These are phyloP conservation scores for Paramecium bursaria DNA, from an alignment of 73 alveolate species.

Conservation along the genomic window DNA sequence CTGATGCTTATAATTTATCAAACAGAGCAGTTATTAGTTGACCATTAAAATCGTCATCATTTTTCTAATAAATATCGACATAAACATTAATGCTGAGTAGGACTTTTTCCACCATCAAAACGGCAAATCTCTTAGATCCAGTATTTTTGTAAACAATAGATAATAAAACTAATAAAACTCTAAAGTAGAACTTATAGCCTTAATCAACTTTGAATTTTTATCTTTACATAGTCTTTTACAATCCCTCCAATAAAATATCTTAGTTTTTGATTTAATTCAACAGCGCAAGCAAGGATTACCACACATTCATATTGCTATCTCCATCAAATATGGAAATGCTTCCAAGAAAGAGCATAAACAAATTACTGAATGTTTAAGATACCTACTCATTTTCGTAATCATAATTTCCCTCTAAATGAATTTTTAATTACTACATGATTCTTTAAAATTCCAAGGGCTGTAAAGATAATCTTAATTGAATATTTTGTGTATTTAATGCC, in stretches of 20 bases:
- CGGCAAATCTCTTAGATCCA: conserved; percentile 24
- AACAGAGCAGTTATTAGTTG: not conserved
- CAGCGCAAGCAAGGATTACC: conserved; percentile 19
- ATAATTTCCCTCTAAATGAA: conserved; percentile 35
- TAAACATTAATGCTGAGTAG: conserved; percentile 17
- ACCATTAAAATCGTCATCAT: conserved; percentile 39
- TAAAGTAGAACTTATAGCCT: conserved; percentile 11
- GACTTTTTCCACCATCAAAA: conserved; percentile 17
- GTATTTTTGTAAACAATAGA: conserved; percentile 37
- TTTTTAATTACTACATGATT: not conserved
- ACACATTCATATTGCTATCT: not conserved
- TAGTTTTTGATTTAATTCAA: conserved; percentile 5
- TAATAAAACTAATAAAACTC: conserved; percentile 11
- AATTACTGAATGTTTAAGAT: not conserved
- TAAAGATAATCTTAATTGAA: conserved; percentile 7
- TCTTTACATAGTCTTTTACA: conserved; percentile 31
- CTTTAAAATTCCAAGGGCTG: not conserved
- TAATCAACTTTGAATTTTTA: conserved; percentile 31
- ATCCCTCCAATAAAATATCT: not conserved
- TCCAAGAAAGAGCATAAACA: conserved; percentile 30
- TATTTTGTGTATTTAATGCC: not conserved
- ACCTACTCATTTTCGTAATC: conserved; percentile 13
- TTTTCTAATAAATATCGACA: conserved; percentile 37
- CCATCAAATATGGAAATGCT: conserved; percentile 9
- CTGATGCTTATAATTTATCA: not conserved